Evolutionary conservation across 2,329 filamentous ascomycete species (phyloP).

Genomic region (Dryadomyces quercus-mongolicae): DNA sequence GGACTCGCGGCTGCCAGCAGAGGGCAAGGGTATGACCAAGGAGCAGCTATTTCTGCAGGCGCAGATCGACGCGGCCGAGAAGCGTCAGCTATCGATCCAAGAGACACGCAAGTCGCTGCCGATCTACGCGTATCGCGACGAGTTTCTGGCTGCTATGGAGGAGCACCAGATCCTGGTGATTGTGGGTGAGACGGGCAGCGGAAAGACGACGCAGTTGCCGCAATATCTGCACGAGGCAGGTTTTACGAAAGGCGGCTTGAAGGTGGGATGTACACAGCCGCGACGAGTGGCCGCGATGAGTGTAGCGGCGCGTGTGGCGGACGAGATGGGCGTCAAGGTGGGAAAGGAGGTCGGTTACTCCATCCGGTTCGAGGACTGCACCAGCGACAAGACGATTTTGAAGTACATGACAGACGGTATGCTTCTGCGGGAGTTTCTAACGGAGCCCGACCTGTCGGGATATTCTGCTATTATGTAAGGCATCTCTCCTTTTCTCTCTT

Average conservation of each 20-base stretch:
- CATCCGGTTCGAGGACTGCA: conserved; percentile 89
- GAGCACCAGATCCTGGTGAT: conserved; percentile 83
- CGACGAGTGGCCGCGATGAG: conserved; percentile 95
- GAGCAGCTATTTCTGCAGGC: conserved; percentile 71
- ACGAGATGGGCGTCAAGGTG: conserved; percentile 82
- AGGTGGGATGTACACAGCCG: conserved; percentile 88
- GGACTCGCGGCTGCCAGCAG: conserved; percentile 60
- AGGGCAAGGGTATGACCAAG: conserved; percentile 57
- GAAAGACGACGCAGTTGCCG: conserved; percentile 90
- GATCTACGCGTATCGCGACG: conserved; percentile 76
- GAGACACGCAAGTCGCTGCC: conserved; percentile 84
- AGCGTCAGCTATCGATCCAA: conserved; percentile 77
- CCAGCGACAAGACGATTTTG: conserved; percentile 78
- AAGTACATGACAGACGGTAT: conserved; percentile 99
- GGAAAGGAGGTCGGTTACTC: conserved; percentile 90
- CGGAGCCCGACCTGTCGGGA: conserved; percentile 67
- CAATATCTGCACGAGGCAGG: conserved; percentile 90
- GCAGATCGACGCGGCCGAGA: conserved; percentile 78
- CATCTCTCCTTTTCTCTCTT: neutral
- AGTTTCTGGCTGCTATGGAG: conserved; percentile 76
- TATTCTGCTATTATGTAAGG: conserved; percentile 70
- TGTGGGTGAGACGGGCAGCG: conserved; percentile 87
- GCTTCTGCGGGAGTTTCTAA: conserved; percentile 80
- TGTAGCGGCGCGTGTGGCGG: conserved; percentile 88
- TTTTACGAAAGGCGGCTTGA: conserved; percentile 71